Base-by-base conservation (phyloP, 805 yeast species). In the Ogataea saltuana region DNA sequence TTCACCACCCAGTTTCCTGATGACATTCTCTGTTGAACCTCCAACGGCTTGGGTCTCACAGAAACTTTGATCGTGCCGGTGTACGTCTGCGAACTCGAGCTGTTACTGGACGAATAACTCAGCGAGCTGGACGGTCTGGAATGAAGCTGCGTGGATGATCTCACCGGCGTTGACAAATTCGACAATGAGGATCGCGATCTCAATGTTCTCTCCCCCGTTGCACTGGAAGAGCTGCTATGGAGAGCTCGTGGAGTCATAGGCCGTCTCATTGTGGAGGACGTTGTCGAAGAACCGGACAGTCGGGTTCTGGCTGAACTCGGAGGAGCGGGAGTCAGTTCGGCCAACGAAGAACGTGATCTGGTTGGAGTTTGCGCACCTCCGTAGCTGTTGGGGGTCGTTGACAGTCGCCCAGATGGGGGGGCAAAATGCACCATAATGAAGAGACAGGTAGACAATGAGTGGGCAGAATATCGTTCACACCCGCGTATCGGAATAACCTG, bases 51-150 rank as follows among this genome's bases (percentile, higher is more conserved):
- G 13, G 90, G 88, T 48, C 97, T 69, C 10, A 88, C 76, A 0
- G 89, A 76, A 1, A 88, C 96, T 1, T 78, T 75, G 49, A 88
- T 88, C 12, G 83, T 72, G 1, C 95, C 95, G 4, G 79, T 72
- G 55, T 83, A 85, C 0, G 66, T 21, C 32, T 42, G 50, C 8
- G 27, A 19, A 9, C 42, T 10, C 2, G 34, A 6, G 30, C 38
- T 28, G 10, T 46, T 33, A 11, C 34, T 23, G 19, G 39, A 21
- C 21, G 33, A 37, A 15, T 4, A 30, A 12, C 58, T 46, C 18
- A 54, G 33, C 8, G 60, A 53, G 36, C 58, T 53, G 11, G 58
- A 45, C 3, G 58, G 51, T 29, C 55, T 48, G 4, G 54, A 44
- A 3, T 29, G n/a, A 9, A 22, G 10, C 17, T 36, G 42, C 7